Percentiles rank a stretch among this genome's conserved stretches.
These are phyloP conservation scores for Scalesia atractyloides DNA, from an alignment of 129 eudicot species.

Conservation along the genomic window DNA sequence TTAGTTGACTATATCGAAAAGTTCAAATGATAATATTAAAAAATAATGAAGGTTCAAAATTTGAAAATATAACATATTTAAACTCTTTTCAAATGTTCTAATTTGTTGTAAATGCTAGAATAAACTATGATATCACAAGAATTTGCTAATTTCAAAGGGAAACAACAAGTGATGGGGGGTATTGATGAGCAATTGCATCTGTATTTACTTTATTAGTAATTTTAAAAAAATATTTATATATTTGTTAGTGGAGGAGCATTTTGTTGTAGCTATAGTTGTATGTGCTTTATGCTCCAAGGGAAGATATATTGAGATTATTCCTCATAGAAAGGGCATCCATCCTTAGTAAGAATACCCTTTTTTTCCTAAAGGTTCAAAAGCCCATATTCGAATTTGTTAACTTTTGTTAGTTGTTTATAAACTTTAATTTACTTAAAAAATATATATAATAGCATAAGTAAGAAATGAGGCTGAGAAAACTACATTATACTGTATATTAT, in stretches of 20 bases:
- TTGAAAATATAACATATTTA: not conserved
- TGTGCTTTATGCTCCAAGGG: conserved; percentile 44
- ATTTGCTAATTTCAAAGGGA: conserved; percentile 11
- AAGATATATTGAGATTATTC: conserved; percentile 24
- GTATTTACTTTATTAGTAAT: conserved; percentile 29
- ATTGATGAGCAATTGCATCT: conserved; percentile 32
- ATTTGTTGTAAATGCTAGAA: not conserved
- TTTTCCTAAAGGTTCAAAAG: conserved; percentile 2
- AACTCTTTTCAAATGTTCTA: too few species aligned
- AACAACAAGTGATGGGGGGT: conserved; percentile 33
- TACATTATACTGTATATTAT: not conserved
- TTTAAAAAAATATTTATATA: conserved; percentile 1
- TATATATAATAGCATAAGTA: not conserved
- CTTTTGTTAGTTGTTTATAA: not conserved
- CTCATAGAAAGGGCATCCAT: conserved; percentile 34
- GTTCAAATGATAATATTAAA: too few species aligned
- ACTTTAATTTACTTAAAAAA: not conserved
- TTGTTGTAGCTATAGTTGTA: conserved; percentile 32
- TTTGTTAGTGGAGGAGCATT: conserved; percentile 35
- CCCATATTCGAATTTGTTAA: not conserved
- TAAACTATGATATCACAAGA: not conserved
- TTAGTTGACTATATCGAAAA: too few species aligned
- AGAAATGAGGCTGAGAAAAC: not conserved
- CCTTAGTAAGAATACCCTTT: conserved; percentile 12
- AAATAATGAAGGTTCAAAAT: not conserved